A percentile compares a stretch with the other conserved stretches of the same genome.
phyloP scores from a whole-genome alignment of 73 alveolate species.

The Durusdinium trenchii region DNA sequence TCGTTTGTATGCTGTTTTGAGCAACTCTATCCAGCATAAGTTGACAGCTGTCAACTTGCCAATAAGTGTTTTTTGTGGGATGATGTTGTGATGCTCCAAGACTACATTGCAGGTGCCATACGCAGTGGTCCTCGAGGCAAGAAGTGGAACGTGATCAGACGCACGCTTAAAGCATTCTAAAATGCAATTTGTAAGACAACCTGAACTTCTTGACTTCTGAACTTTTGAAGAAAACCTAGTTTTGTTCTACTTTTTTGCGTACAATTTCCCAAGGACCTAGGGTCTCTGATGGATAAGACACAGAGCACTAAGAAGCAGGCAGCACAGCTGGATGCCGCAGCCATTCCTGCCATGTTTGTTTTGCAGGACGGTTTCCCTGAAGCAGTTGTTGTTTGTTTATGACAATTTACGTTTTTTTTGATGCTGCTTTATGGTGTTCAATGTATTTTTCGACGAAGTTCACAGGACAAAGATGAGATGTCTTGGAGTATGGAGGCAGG shows the following conservation, averaged over 20 bases:
- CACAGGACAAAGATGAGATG: slow-evolving; percentile 58
- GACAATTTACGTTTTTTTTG: too few species aligned
- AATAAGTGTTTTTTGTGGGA: too few species aligned
- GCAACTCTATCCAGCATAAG: too few species aligned
- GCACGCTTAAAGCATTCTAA: background rate
- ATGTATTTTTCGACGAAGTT: too few species aligned
- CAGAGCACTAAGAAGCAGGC: background rate
- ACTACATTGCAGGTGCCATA: slow-evolving; percentile 14
- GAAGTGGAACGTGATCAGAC: background rate
- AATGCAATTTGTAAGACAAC: background rate
- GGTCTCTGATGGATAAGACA: background rate
- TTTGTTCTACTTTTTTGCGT: too few species aligned
- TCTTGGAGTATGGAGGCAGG: slow-evolving; percentile 89
- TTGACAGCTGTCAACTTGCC: too few species aligned
- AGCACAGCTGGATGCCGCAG: slow-evolving; percentile 75
- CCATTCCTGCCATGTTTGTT: slow-evolving; percentile 83
- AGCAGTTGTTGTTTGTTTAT: too few species aligned
- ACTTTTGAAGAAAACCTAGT: too few species aligned
- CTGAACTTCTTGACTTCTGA: too few species aligned
- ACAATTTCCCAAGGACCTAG: background rate
- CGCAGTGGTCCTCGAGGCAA: slow-evolving; percentile 34
- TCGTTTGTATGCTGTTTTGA: too few species aligned
- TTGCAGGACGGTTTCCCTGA: slow-evolving; percentile 40
- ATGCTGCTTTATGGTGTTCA: too few species aligned
- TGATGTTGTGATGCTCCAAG: too few species aligned